Evolutionary conservation across 441 rosid species (phyloP).

Genomic region (Erysimum cheiri): DNA sequence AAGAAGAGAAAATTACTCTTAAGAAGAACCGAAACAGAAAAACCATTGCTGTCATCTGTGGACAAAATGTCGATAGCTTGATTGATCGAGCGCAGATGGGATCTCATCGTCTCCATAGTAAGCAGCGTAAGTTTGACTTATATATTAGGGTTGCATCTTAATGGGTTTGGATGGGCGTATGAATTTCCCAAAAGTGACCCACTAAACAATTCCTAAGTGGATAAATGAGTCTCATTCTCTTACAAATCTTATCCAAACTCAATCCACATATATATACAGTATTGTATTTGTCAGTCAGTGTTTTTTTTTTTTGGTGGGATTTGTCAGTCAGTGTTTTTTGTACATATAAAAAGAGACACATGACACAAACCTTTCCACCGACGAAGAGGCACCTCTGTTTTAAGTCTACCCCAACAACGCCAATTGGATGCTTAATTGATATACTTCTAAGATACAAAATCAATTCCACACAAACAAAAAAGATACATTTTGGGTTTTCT

Average conservation of each 20-base stretch:
- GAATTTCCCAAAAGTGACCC: constrained; percentile 31
- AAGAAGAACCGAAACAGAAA: too few species aligned
- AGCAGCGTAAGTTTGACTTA: too few species aligned
- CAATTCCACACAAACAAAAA: background rate
- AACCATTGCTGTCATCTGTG: too few species aligned
- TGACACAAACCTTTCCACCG: constrained; percentile 39
- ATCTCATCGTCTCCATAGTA: too few species aligned
- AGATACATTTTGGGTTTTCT: background rate
- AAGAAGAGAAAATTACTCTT: too few species aligned
- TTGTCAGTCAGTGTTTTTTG: too few species aligned
- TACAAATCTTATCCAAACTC: constrained; percentile 42
- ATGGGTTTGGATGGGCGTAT: background rate
- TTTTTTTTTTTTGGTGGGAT: too few species aligned
- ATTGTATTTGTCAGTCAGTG: background rate
- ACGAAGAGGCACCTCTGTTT: constrained; percentile 37
- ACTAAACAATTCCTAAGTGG: constrained; percentile 30
- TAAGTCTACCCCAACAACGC: constrained; percentile 20
- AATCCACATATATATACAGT: constrained; percentile 3
- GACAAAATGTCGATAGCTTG: too few species aligned
- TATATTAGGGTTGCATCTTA: too few species aligned
- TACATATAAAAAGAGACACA: constrained; percentile 20
- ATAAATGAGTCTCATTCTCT: constrained; percentile 34
- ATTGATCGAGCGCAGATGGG: too few species aligned
- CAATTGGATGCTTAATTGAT: constrained; percentile 19
- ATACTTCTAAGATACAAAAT: constrained; percentile 8